Evolutionary conservation across 257 asterid species (phyloP).

Genomic region (Solanum chiquidenum): DNA sequence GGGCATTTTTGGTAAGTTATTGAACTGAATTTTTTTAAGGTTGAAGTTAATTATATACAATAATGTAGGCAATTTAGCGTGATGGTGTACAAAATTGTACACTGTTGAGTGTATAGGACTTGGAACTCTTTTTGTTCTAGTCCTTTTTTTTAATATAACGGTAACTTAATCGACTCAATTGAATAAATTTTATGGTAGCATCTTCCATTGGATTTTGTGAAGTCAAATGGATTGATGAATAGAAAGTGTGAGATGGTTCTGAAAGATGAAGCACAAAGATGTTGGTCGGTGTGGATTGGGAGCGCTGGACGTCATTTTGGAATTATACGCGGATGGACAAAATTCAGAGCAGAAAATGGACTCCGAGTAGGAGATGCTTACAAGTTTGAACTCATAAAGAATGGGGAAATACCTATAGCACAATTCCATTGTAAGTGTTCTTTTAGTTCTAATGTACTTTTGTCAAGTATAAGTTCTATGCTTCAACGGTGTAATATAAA

Average conservation of each 20-base stretch:
- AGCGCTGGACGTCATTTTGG: neutral
- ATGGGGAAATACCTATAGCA: neutral
- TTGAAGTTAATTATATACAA: too few species aligned
- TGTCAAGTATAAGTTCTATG: neutral
- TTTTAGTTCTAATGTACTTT: neutral
- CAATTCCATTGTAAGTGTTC: neutral
- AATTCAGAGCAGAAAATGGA: neutral
- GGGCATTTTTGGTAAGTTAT: too few species aligned
- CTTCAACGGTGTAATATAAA: neutral
- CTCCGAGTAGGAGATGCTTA: slow-evolving; percentile 3
- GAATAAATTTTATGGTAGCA: neutral
- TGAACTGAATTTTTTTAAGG: too few species aligned
- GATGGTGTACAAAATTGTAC: too few species aligned
- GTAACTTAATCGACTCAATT: neutral
- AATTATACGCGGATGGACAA: neutral
- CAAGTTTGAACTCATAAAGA: slow-evolving; percentile 11
- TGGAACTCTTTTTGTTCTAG: neutral
- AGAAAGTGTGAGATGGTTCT: neutral
- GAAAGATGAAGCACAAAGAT: neutral
- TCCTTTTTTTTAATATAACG: neutral
- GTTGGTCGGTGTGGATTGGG: neutral
- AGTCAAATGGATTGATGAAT: neutral
- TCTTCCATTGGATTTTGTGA: neutral
- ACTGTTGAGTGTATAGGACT: neutral
- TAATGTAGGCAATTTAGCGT: neutral